Base-by-base conservation (phyloP, 371 early-diverging fungal genomes). In the Coemansia linderi region DNA sequence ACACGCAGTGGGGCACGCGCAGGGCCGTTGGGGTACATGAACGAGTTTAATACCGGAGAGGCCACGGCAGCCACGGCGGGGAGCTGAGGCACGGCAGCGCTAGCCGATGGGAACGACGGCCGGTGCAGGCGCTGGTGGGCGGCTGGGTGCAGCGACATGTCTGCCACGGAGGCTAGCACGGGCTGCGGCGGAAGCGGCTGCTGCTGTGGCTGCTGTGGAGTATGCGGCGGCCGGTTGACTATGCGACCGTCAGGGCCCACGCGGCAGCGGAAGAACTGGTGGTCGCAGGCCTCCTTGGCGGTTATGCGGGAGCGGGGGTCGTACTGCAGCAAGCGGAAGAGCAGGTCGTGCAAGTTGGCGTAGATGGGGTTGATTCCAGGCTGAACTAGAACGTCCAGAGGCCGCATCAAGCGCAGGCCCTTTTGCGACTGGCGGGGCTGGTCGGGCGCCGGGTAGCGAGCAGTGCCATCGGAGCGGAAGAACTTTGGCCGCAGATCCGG, bases 301-400 rank as follows among this genome's bases (percentile, higher is more conserved):
- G 95, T 93, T 72, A 96, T 93, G 46, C 99, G 89, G 57, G 92
- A 87, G 52, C 82, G 81, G 4, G 99, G 99, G 77, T 97, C 94
- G 71, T 97, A 99, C 7, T 93, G 88, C 63, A 99, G 87, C 63
- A 99, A 84, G 60, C 91, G 88, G 74, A 91, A 90, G 41, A 99
- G 85, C 69, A 99, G 76, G 81, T 95, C 92, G 37, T 81, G 70
- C 43, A 82, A 66, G 52, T 90, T 82, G 6, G 94, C 93, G 74
- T 88, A 67, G 37, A 84, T 69, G 24, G 72, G 63, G 58, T 73
- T 71, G 41, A 75, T 66, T 9, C 66, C 57, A 0, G 78, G 79
- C n/a, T 78, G 68, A 19, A 81, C 75, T 37, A 81, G 63, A 59
- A 71, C 68, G 37, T 57, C 48, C 60, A 82, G 59, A 12, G 80